Conservation (phyloP, 2,329 filamentous ascomycete species). For the Diaporthe longicolla region DNA sequence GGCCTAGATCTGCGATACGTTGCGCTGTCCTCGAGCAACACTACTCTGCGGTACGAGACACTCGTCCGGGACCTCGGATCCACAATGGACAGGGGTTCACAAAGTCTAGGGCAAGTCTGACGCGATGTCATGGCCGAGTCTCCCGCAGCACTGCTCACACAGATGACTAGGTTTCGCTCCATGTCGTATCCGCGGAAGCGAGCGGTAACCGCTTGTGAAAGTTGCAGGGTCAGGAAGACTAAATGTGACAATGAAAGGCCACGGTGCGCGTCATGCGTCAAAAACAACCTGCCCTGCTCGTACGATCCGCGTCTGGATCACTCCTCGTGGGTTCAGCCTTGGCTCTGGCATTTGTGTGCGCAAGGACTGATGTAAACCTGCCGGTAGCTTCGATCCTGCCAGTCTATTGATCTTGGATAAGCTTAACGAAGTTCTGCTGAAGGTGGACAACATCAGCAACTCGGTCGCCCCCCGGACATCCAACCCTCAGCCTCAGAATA, state of each 20-base stretch:
- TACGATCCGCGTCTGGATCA: not conserved
- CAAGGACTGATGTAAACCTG: not conserved
- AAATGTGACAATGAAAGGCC: conserved; percentile 7
- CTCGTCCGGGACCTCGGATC: not conserved
- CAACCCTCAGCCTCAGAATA: not conserved
- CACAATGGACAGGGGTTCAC: not conserved
- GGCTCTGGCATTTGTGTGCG: not conserved
- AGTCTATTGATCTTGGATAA: not conserved
- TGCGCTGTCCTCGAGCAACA: not conserved
- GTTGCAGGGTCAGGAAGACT: not conserved
- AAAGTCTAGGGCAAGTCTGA: not conserved
- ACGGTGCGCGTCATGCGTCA: not conserved
- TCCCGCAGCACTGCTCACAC: not conserved
- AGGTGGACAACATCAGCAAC: not conserved
- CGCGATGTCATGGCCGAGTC: not conserved
- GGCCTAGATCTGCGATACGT: not conserved
- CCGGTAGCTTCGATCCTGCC: not conserved
- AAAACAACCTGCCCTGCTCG: not conserved
- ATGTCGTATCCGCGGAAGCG: conserved; percentile 1
- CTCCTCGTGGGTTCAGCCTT: not conserved
- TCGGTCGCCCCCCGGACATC: not conserved
- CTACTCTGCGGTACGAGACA: not conserved
- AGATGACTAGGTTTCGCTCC: not conserved
- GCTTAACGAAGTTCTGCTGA: not conserved
- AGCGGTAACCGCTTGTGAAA: not conserved